These are phyloP conservation scores for Naumovozyma baii DNA, from an alignment of 805 yeast species.

Conservation along the genomic window DNA sequence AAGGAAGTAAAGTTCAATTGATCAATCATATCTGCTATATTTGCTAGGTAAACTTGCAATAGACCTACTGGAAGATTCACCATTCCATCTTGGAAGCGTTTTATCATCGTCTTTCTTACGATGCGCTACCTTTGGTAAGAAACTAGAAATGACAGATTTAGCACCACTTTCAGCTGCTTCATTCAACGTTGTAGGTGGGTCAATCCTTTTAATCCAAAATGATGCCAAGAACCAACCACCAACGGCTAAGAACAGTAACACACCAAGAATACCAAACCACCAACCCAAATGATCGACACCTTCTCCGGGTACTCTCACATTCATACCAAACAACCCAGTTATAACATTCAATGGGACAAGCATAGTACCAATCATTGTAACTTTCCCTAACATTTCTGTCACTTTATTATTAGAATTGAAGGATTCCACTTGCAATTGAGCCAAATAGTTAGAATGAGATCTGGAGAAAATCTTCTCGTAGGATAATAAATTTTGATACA, in stretches of 20 bases:
- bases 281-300: conserved; percentile 37
- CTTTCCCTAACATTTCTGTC: conserved; percentile 80
- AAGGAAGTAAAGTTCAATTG: neutral
- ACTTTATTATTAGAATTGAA: conserved; percentile 77
- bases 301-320: conserved; percentile 77
- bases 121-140: conserved; percentile 11
- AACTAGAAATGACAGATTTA: conserved; percentile 27
- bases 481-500: conserved; percentile 82
- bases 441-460: conserved; percentile 84
- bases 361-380: conserved; percentile 82
- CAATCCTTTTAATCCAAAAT: conserved; percentile 30
- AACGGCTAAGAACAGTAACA: conserved; percentile 36
- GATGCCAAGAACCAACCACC: conserved; percentile 34
- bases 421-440: conserved; percentile 88
- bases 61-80: conserved; percentile 7
- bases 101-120: conserved; percentile 1
- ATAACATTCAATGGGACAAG: conserved; percentile 82
- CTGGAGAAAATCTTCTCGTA: conserved; percentile 90
- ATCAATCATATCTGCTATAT: conserved; percentile 14
- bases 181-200: conserved; percentile 27
- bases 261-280: conserved; percentile 61
- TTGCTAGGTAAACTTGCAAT: conserved; percentile 16
- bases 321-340: conserved; percentile 94
- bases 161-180: conserved; percentile 29
- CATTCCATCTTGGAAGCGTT: neutral